These are phyloP conservation scores for Endothia cerciana DNA, from an alignment of 2,329 filamentous ascomycete genomes.

Conservation along the genomic window DNA sequence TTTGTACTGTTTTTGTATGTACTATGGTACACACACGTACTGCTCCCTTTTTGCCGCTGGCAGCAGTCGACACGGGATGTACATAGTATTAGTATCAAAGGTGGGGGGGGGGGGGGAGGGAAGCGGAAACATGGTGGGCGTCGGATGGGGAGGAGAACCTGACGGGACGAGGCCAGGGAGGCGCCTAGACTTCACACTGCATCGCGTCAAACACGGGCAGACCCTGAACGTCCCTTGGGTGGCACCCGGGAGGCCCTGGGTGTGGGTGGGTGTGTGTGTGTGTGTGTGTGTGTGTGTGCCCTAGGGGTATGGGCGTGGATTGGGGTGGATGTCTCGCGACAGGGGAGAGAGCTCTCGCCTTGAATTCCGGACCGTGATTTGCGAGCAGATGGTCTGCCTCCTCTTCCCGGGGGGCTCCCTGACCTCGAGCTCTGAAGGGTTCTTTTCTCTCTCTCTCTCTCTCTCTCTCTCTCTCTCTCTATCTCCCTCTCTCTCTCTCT, in stretches of 20 bases:
- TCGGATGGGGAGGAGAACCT: constrained; percentile 12
- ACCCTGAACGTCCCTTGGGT: constrained; percentile 10
- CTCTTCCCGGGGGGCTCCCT: constrained; percentile 12
- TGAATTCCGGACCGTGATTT: constrained; percentile 25
- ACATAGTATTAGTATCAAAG: too few relatives aligned
- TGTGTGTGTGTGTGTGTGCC: neutral
- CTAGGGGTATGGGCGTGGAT: neutral
- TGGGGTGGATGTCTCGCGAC: neutral
- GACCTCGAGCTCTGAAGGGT: constrained; percentile 18
- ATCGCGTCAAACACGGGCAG: constrained; percentile 22
- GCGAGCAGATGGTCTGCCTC: neutral
- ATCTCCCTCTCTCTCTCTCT: neutral
- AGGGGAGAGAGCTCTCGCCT: constrained; percentile 25
- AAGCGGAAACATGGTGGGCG: constrained; percentile 11
- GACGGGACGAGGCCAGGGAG: constrained; percentile 10
- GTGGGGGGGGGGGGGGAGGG: too few relatives aligned
- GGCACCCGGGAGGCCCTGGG: too few relatives aligned
- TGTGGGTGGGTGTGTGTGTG: neutral
- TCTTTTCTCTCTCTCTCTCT: neutral
- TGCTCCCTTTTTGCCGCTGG: too few relatives aligned
- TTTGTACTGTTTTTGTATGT: too few relatives aligned
- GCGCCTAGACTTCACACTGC: constrained; percentile 19
- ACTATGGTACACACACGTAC: too few relatives aligned
- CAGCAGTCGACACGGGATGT: too few relatives aligned
- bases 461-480: neutral